A percentile compares a stretch with the other conserved stretches of the same genome.
These are phyloP conservation scores for Nicotiana rustica DNA, from an alignment of 305 asterid species.

Conservation along the genomic window DNA sequence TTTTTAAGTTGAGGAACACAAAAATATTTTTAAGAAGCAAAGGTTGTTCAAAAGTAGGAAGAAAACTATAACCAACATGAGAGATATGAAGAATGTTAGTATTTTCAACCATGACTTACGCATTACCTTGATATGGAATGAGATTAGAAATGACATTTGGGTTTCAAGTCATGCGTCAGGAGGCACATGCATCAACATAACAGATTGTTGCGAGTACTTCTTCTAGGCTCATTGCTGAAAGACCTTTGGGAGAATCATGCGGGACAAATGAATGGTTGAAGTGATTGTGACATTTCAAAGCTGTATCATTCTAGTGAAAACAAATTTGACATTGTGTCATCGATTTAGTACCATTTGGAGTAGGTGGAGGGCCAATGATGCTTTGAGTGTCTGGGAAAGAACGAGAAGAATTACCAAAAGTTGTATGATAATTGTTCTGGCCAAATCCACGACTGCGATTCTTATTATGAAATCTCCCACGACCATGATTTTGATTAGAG, in stretches of 20 bases:
- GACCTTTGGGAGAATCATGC: background rate
- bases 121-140: background rate
- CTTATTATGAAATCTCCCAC: background rate
- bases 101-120: too few relatives aligned
- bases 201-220: background rate
- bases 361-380: background rate
- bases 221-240: background rate
- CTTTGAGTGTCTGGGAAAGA: background rate
- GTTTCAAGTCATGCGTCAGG: background rate
- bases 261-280: background rate
- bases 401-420: background rate
- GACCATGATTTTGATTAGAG: background rate
- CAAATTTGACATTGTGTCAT: too few relatives aligned
- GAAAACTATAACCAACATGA: background rate
- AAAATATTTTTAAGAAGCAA: background rate
- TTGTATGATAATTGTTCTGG: background rate
- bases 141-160: background rate
- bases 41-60: background rate
- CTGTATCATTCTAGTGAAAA: background rate
- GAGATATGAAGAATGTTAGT: background rate
- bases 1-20: background rate
- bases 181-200: background rate
- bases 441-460: background rate
- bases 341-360: background rate
- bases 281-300: background rate